Percentiles rank a stretch among this genome's conserved stretches.
These are phyloP conservation scores for Mucor circinelloides DNA, from an alignment of 371 early-diverging fungal species.

Conservation along the genomic window DNA sequence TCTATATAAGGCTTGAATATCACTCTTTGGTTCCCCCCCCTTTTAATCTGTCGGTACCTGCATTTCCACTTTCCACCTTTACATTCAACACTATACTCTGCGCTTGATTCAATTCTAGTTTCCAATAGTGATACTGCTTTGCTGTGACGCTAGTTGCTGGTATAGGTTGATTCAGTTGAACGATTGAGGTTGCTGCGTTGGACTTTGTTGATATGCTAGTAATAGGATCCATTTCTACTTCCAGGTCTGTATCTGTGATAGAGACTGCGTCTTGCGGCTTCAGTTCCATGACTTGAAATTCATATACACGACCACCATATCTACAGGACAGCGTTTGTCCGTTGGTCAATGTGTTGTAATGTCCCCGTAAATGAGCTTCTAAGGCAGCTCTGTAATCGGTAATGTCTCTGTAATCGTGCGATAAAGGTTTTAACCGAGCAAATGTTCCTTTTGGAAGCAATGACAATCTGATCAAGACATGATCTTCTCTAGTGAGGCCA, in stretches of 20 bases:
- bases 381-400: conserved; percentile 71
- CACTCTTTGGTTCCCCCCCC: too few relatives aligned
- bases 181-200: conserved; percentile 6
- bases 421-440: conserved; percentile 69
- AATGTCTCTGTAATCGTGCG: conserved; percentile 62
- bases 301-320: conserved; percentile 54
- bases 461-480: conserved; percentile 52
- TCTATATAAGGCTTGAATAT: conserved; percentile 19
- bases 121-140: conserved; percentile 37
- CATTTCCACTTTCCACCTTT: conserved; percentile 35
- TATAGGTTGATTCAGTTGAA: background rate
- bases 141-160: background rate
- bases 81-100: conserved; percentile 1
- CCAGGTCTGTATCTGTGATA: conserved; percentile 83
- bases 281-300: conserved; percentile 70
- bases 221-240: conserved; percentile 75
- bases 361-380: conserved; percentile 74
- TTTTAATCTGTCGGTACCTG: conserved; percentile 28
- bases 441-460: conserved; percentile 71
- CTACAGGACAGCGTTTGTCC: conserved; percentile 69
- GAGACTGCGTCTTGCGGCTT: conserved; percentile 70
- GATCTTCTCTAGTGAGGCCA: conserved; percentile 40
- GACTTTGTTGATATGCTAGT: conserved; percentile 12
- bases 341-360: conserved; percentile 73
- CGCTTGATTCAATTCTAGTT: conserved; percentile 13